Evolutionary conservation across 495 filamentous ascomycete species (phyloP), one percentile per base, ranked within the genome.

Genomic region (Pyrenopolyporus hunteri): DNA sequence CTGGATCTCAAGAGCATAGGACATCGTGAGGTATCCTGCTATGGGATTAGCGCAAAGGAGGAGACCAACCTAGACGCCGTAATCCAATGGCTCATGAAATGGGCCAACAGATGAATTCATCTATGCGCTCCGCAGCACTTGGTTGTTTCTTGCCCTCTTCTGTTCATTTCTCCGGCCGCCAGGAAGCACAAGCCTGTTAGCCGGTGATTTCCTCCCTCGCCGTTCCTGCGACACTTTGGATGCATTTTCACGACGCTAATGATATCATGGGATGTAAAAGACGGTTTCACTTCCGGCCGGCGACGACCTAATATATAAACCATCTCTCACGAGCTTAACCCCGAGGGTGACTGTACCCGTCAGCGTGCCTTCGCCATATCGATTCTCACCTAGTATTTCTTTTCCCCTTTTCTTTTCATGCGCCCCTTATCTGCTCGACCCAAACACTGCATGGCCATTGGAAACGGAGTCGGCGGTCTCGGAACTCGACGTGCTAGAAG

Each of bases 21-120:
- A 33, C 88, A 90, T 68, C 90, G 94, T 25, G 94, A 98, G 74
- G 93, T 98, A 64, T 96, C 91, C 81, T 98, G 94, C 79, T 98
- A 98, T 74, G 93, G 94, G 48, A 98, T 98, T 76, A 96, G 92
- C 68, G 94, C 93, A 31, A 97, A 97, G 72, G 93, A 98, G 72
- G 94, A 98, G 77, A 97, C 93, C 26, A 98, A 98, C 75, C 84
- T 98, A 63, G 94, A 98, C 73, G 94, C 93, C 4, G 94, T 98
- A 31, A 75, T 98, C 69, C 90, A 97, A 70, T 98, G 95, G 93
- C 78, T 98, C 72, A 92, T 98, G 75, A 93, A 91, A 45, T 87
- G 89, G 53, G 85, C 93, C 55, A 90, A 85, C 74, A 86, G 73
- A 66, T 80, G 65, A 78, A 52, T 32, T 45, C 39, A 40, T 61